These are phyloP conservation scores for Murraya paniculata DNA, from an alignment of 345 rosid species.

Conservation along the genomic window DNA sequence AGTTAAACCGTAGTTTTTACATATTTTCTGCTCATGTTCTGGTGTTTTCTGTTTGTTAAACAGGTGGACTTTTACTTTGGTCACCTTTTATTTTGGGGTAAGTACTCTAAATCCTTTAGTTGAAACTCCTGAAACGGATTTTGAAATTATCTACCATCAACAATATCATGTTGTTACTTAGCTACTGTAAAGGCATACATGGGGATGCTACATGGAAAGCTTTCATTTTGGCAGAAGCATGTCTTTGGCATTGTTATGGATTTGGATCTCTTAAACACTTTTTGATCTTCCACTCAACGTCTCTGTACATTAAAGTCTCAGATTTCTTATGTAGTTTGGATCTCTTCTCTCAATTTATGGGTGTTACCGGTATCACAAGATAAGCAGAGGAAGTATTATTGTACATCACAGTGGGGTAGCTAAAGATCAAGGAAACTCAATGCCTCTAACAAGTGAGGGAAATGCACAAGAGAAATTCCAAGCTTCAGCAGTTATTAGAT, in stretches of 20 bases:
- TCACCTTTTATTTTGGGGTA: conserved; percentile 73
- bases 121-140: background rate
- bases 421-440: conserved; percentile 41
- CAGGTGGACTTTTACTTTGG: conserved; percentile 70
- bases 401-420: conserved; percentile 27
- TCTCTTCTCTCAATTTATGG: conserved; percentile 57
- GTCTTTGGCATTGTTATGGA: background rate
- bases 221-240: background rate
- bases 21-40: conserved; percentile 9
- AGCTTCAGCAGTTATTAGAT: conserved; percentile 27
- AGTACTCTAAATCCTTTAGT: conserved; percentile 13
- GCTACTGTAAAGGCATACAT: background rate
- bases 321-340: conserved; percentile 44
- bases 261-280: background rate
- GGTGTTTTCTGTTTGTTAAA: conserved; percentile 17
- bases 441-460: conserved; percentile 34
- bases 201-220: background rate
- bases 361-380: conserved; percentile 38
- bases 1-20: background rate
- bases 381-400: conserved; percentile 12
- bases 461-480: conserved; percentile 25
- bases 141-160: background rate
- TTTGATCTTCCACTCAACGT: background rate
- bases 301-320: conserved; percentile 5
- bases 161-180: background rate